These are phyloP conservation scores for Cordyceps cateniannulata DNA, from an alignment of 2,329 filamentous ascomycete species.

Conservation along the genomic window DNA sequence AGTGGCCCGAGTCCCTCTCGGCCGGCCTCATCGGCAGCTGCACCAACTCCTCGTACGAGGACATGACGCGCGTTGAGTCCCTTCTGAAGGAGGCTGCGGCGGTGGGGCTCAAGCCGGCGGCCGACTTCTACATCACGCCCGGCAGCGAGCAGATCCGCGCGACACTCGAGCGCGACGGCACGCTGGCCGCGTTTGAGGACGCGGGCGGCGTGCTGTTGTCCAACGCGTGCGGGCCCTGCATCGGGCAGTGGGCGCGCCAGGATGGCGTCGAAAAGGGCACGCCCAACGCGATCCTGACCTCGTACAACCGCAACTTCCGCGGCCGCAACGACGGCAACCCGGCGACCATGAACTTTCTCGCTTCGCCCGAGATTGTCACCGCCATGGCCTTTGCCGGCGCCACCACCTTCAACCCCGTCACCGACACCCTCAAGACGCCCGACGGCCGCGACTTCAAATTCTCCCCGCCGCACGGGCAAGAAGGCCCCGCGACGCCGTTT, in stretches of 20 bases:
- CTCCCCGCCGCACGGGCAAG: slow-evolving; percentile 65
- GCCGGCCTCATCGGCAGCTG: slow-evolving; percentile 95
- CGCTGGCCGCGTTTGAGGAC: slow-evolving; percentile 74
- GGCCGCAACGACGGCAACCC: slow-evolving; percentile 96
- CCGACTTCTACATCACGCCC: slow-evolving; percentile 92
- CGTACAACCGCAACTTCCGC: slow-evolving; percentile 98
- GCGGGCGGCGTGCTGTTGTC: slow-evolving; percentile 87
- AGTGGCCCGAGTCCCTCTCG: slow-evolving; percentile 87
- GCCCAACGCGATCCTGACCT: slow-evolving; percentile 88
- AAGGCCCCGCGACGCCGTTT: slow-evolving; percentile 60
- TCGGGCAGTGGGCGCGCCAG: slow-evolving; percentile 90
- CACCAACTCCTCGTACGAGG: slow-evolving; percentile 97
- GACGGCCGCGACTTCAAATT: slow-evolving; percentile 82
- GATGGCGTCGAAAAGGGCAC: slow-evolving; percentile 81
- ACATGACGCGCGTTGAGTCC: slow-evolving; percentile 93
- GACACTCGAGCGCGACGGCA: slow-evolving; percentile 83
- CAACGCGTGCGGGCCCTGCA: slow-evolving; percentile 91
- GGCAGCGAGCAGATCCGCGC: slow-evolving; percentile 96
- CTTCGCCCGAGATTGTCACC: slow-evolving; percentile 92
- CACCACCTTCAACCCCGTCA: slow-evolving; percentile 94
- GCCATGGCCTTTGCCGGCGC: slow-evolving; percentile 89
- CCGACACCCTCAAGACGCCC: slow-evolving; percentile 73
- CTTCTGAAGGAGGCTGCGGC: slow-evolving; percentile 85
- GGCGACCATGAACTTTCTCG: slow-evolving; percentile 97
- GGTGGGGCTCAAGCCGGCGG: slow-evolving; percentile 83